Evolutionary conservation across 2,329 filamentous ascomycete species (phyloP).

Genomic region (Cladosporium sp.): DNA sequence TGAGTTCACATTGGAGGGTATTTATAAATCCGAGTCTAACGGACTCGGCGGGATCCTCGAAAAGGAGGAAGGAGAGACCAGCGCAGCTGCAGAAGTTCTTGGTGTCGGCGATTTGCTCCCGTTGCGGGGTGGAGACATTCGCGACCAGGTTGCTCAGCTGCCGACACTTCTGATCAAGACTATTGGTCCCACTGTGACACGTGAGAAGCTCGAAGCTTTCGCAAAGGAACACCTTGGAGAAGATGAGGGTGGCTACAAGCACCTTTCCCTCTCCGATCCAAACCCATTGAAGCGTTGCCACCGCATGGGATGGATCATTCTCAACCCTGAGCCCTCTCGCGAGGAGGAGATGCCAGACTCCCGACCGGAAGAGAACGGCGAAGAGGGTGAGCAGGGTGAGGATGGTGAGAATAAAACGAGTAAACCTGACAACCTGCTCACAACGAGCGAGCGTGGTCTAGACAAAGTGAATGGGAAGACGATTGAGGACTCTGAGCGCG

Average conservation of each 20-base stretch:
- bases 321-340: slow-evolving; percentile 69
- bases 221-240: slow-evolving; percentile 92
- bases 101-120: slow-evolving; percentile 88
- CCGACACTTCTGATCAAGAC: slow-evolving; percentile 97
- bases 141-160: slow-evolving; percentile 80
- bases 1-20: slow-evolving; percentile 87
- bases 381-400: slow-evolving; percentile 46
- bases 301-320: slow-evolving; percentile 96
- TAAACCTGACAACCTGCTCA: slow-evolving; percentile 2
- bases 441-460: slow-evolving; percentile 63
- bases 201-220: slow-evolving; percentile 86
- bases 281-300: slow-evolving; percentile 97
- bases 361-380: slow-evolving; percentile 53
- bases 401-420: slow-evolving; percentile 12
- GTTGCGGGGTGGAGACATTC: slow-evolving; percentile 73
- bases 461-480: slow-evolving; percentile 97
- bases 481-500: slow-evolving; percentile 77
- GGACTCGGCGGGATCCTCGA: slow-evolving; percentile 78
- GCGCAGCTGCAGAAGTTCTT: slow-evolving; percentile 82
- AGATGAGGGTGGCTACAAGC: slow-evolving; percentile 86
- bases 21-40: slow-evolving; percentile 88
- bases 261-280: slow-evolving; percentile 90
- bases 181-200: slow-evolving; percentile 90
- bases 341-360: slow-evolving; percentile 59
- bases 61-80: slow-evolving; percentile 93